Evolutionary conservation across 257 asterid species (phyloP), one percentile per base, ranked within the genome.

Genomic region (Pogostemon cablin): DNA sequence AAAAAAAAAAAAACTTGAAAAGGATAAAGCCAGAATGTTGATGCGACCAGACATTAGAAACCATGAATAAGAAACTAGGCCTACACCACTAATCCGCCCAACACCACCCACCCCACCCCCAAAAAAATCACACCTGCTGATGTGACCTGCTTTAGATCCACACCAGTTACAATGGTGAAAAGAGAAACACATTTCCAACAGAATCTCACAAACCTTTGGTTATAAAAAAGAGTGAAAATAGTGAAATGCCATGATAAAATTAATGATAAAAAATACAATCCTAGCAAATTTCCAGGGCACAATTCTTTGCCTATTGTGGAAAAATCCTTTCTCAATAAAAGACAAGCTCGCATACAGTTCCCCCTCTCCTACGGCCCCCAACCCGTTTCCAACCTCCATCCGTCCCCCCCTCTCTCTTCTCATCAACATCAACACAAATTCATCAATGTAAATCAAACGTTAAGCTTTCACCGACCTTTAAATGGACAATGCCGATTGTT

Each of bases 81-180:
- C 80, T 75, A 76, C 72, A 52, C 69, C 47, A 52, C 66, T 69
- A 52, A 64, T 69, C 77, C 81, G 82, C 9, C 7, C 56, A 44
- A 20, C 32, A 25, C 55, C 17, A 20, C 55, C 38, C 65, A 41
- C 3, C 20, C 56, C 66, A 65, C 72, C 53, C 71, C 32, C 32
- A 25, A 25, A 64, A 50, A 68, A 72, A 58, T 72, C 80, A 74
- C 88, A 86, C 90, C 90, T 86, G 92, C 81, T 88, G 95, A 90
- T 85, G 95, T 88, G 96, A 88, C 96, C 90, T 85, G 81, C 90
- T 82, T 50, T 64, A 81, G 84, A 78, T 78, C 68, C 77, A 85
- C 87, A 72, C 65, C 83, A 84, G 88, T 82, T 76, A 73, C 17
- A 74, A 35, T 52, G 34, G 53, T 57, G 49, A 37, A 46, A 74